Base-by-base conservation (phyloP, 352 stramenopile species). In the Peronospora farinosa region DNA sequence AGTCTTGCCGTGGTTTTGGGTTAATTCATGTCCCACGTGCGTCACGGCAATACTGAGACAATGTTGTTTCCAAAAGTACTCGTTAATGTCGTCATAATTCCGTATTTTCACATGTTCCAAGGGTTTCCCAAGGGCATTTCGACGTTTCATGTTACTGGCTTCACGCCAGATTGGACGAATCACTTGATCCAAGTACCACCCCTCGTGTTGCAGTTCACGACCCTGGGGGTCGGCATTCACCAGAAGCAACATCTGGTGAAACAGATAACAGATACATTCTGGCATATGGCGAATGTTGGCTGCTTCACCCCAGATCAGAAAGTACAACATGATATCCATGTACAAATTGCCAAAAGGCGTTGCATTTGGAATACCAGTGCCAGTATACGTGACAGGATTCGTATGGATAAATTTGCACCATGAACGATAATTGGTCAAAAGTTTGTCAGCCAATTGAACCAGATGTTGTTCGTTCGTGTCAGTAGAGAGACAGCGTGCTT, bases 251-350 rank as follows among this genome's bases (percentile, higher is more conserved):
- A 87, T 78, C 45, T 86, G 73, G 57, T 98, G 95, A 63, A 97
- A 98, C n/a, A 98, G 63, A 62, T 97, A 98, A 77, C 94, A 98
- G 30, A 98, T 44, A 67, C 92, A 98, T 59, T 98, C 95, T 1
- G 95, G 91, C 85, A 98, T 97, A 67, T 98, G 94, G 16, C 94
- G 78, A 19, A 98, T 65, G 63, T 98, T 98, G n/a, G 74, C 91
- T 0, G 82, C 84, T 75, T 98, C 95, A 8, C 95, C 95, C 95
- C 95, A 98, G 43, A 98, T 87, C 37, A 96, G 93, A 41, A 98
- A 97, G 54, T 95, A 98, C 5, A 98, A 64, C 47, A 98, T 93
- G 5, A 98, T 63, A 72, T 98, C 94, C 88, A 89, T 89, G 50
- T 89, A 60, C 61, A 83, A 51, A 32, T 61, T 53, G 19, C 39